Conservation (phyloP, 441 rosid species). For the Raphanus hybrid region DNA sequence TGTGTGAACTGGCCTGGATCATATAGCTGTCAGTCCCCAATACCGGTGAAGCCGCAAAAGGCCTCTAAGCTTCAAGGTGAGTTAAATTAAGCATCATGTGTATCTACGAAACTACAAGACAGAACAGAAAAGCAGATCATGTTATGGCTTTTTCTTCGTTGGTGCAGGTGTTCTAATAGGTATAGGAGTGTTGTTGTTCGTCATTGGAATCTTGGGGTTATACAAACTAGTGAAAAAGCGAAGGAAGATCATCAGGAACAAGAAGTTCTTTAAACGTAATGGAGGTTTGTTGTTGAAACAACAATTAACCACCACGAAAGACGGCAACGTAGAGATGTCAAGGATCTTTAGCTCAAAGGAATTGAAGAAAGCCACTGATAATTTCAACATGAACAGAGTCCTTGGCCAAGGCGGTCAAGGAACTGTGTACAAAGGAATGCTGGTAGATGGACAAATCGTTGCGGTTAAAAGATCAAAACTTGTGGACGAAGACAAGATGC, state of each 20-base stretch:
- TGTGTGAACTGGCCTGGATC: slow-evolving; percentile 24
- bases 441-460: slow-evolving; percentile 27
- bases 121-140: too few relatives aligned
- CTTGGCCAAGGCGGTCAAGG: slow-evolving; percentile 51
- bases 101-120: too few relatives aligned
- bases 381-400: slow-evolving; percentile 40
- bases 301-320: slow-evolving; percentile 30
- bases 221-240: neutral
- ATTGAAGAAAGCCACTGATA: slow-evolving; percentile 52
- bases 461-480: slow-evolving; percentile 32
- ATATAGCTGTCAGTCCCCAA: too few relatives aligned
- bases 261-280: slow-evolving; percentile 42
- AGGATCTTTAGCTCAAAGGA: slow-evolving; percentile 48
- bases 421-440: slow-evolving; percentile 32
- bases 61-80: slow-evolving; percentile 25
- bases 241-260: neutral
- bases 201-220: slow-evolving; percentile 24
- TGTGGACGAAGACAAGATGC: slow-evolving; percentile 34
- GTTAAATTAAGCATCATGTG: neutral
- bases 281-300: slow-evolving; percentile 49
- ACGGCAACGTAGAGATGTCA: slow-evolving; percentile 36
- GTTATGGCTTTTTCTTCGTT: neutral
- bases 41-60: too few relatives aligned
- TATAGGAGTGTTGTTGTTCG: slow-evolving; percentile 14
- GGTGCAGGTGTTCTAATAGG: slow-evolving; percentile 39